Percentiles rank a stretch among this genome's conserved stretches.
phyloP scores from a whole-genome alignment of 1,284 basidiomycete species.

The Ceratobasidium sp. region DNA sequence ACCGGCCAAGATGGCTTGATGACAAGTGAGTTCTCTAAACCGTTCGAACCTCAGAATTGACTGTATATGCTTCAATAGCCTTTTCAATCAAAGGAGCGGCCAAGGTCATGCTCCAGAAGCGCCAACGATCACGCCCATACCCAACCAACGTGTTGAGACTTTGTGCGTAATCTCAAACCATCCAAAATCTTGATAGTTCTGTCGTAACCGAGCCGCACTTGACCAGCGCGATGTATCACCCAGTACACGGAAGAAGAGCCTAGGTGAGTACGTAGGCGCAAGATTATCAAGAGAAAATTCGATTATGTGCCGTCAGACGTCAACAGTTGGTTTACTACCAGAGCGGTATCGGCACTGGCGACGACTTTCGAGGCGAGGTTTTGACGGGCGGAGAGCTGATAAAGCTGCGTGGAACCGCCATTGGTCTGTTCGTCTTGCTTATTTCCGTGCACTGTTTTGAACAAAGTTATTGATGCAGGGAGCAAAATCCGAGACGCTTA shows the following conservation, averaged over 20 bases:
- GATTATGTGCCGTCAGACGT: not conserved
- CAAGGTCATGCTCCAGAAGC: slow-evolving; percentile 9
- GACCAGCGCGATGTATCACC: slow-evolving; percentile 7
- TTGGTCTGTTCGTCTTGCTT: not conserved
- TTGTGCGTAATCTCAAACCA: not conserved
- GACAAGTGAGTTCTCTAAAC: not conserved
- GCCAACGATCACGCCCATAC: not conserved
- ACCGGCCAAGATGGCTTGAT: slow-evolving; percentile 30
- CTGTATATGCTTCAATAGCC: not conserved
- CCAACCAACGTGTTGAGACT: slow-evolving; percentile 26
- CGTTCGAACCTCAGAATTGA: not conserved
- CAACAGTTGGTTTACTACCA: slow-evolving; percentile 47
- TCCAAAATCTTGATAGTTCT: not conserved
- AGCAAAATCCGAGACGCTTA: slow-evolving; percentile 48
- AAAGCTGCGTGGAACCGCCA: slow-evolving; percentile 10
- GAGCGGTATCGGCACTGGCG: slow-evolving; percentile 40
- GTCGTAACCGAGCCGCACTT: not conserved
- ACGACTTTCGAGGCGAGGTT: slow-evolving; percentile 18
- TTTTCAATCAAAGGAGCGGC: slow-evolving; percentile 10
- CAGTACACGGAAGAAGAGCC: slow-evolving; percentile 20
- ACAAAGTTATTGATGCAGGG: slow-evolving; percentile 10
- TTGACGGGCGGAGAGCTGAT: not conserved
- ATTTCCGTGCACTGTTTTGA: not conserved
- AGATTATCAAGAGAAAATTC: not conserved
- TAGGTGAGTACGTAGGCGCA: not conserved